These are phyloP conservation scores for Aureobasidium sp. DNA, from an alignment of 2,329 filamentous ascomycete species.

Conservation along the genomic window DNA sequence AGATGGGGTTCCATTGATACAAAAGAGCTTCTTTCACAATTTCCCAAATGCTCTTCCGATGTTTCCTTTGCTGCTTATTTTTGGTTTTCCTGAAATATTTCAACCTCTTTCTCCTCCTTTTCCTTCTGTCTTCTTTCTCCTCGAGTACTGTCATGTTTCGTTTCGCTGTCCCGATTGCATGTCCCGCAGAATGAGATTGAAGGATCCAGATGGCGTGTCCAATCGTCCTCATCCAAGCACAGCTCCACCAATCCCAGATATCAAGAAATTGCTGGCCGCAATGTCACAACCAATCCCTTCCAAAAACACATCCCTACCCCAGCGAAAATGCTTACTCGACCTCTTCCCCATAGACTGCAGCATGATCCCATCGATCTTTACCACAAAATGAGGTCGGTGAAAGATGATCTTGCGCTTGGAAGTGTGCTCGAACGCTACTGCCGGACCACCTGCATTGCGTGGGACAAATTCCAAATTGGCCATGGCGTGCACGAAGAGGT, in stretches of 20 bases:
- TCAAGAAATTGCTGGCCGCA: too few species aligned
- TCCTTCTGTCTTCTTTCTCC: too few species aligned
- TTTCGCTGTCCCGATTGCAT: too few species aligned
- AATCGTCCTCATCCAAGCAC: too few species aligned
- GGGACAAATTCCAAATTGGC: background rate
- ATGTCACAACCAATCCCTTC: too few species aligned
- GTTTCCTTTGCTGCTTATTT: background rate
- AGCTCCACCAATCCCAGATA: too few species aligned
- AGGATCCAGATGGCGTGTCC: too few species aligned
- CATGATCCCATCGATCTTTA: slow-evolving; percentile 16
- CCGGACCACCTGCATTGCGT: background rate
- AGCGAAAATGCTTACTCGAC: background rate
- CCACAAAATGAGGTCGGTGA: slow-evolving; percentile 18
- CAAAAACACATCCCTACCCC: background rate
- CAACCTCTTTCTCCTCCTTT: background rate
- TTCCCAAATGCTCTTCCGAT: background rate
- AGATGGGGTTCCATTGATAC: background rate
- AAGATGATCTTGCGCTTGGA: background rate
- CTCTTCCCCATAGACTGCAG: slow-evolving; percentile 9
- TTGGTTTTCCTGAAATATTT: background rate
- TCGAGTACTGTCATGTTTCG: too few species aligned
- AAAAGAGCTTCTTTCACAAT: background rate
- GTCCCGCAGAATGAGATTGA: too few species aligned
- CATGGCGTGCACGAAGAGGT: background rate
- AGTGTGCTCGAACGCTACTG: background rate